A percentile compares a stretch with the other conserved stretches of the same genome.
Evolutionary conservation across 2,329 filamentous ascomycete species (phyloP).

Genomic region (Claviceps sp.): DNA sequence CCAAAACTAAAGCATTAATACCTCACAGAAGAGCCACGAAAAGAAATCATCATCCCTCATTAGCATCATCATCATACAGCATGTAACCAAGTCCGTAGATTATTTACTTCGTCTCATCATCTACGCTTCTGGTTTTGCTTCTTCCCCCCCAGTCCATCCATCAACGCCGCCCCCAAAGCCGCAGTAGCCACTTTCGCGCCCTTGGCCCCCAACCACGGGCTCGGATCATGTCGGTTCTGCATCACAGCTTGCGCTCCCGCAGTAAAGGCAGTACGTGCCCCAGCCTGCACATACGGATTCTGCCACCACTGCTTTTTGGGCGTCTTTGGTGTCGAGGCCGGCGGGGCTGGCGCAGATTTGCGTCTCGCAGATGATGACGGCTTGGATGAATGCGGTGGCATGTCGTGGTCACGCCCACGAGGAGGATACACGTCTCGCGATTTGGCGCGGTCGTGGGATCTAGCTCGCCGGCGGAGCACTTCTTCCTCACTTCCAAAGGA

Average conservation of each 20-base stretch:
- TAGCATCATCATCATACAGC: background rate
- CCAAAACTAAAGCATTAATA: too few relatives aligned
- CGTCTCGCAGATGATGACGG: conserved; percentile 6
- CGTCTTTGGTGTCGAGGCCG: conserved; percentile 13
- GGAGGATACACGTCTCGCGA: conserved; percentile 10
- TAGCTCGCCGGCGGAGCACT: conserved; percentile 9
- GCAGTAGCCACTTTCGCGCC: conserved; percentile 35
- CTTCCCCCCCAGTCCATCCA: conserved; percentile 30
- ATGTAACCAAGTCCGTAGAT: background rate
- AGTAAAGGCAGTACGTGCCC: conserved; percentile 31
- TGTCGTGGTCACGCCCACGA: conserved; percentile 10
- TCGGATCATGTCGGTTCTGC: conserved; percentile 29
- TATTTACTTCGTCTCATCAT: background rate
- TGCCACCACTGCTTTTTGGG: conserved; percentile 21
- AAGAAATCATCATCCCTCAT: background rate
- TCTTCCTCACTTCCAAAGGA: conserved; percentile 11
- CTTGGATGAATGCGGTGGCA: conserved; percentile 4
- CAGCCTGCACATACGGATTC: conserved; percentile 25
- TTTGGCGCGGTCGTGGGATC: conserved; percentile 12
- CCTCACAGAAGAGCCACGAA: too few relatives aligned
- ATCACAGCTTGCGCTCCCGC: conserved; percentile 36
- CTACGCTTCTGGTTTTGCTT: background rate
- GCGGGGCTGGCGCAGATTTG: conserved; percentile 7
- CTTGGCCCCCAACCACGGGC: conserved; percentile 34
- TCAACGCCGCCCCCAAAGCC: conserved; percentile 33